phyloP scores from a whole-genome alignment of 2,329 filamentous ascomycete species.

The Cercospora janseana region DNA sequence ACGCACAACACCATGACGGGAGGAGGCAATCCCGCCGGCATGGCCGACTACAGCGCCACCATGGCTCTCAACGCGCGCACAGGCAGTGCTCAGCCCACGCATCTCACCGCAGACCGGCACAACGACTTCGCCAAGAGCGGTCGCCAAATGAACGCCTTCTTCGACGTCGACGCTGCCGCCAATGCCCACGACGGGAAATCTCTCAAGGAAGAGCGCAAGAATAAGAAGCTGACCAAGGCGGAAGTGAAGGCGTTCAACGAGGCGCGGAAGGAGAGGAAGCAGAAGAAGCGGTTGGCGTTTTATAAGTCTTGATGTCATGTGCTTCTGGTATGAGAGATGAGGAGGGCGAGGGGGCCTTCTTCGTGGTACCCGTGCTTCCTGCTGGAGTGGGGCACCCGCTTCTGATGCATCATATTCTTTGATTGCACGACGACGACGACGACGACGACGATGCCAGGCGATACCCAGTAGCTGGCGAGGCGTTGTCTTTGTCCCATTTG shows the following conservation, averaged over 20 bases:
- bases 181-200: constrained; percentile 88
- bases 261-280: constrained; percentile 83
- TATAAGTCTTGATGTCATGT: constrained; percentile 81
- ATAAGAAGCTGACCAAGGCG: constrained; percentile 78
- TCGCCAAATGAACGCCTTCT: constrained; percentile 89
- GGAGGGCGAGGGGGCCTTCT: not conserved
- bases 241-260: constrained; percentile 91
- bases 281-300: constrained; percentile 92
- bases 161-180: constrained; percentile 88
- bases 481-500: not conserved
- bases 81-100: constrained; percentile 71
- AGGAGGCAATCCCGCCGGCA: constrained; percentile 36
- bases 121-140: constrained; percentile 83
- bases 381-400: too few species aligned
- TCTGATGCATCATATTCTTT: not conserved
- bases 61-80: constrained; percentile 91
- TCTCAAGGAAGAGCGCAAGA: constrained; percentile 83
- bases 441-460: constrained; percentile 5
- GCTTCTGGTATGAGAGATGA: too few species aligned
- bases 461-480: constrained; percentile 8
- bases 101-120: constrained; percentile 70
- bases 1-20: constrained; percentile 31
- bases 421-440: not conserved
- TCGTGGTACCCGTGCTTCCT: too few species aligned
- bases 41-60: constrained; percentile 58